A percentile compares a stretch with the other conserved stretches of the same genome.
Conservation (phyloP, 345 rosid species). For the Trapa bicornis region DNA sequence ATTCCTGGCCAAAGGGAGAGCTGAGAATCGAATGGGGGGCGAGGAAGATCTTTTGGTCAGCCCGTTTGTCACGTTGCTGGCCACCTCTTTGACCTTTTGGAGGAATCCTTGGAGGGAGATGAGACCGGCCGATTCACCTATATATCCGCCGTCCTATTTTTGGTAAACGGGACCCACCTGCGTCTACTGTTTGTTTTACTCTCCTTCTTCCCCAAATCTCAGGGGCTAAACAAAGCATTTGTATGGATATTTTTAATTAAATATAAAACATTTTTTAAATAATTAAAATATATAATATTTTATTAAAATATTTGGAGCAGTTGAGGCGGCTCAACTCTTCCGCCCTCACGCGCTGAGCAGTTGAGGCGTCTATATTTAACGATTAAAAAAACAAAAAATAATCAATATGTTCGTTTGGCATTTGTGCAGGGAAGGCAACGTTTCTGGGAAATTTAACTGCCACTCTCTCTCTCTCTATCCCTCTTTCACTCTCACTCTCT, state of each 20-base stretch:
- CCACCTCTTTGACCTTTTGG: background rate
- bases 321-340: too few species aligned
- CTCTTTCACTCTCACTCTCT: background rate
- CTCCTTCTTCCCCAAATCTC: too few species aligned
- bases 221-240: too few species aligned
- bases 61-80: background rate
- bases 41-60: background rate
- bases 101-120: background rate
- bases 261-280: too few species aligned
- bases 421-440: background rate
- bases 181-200: too few species aligned
- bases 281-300: too few species aligned
- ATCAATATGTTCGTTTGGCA: background rate
- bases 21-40: background rate
- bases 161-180: background rate
- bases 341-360: too few species aligned
- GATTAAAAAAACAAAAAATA: too few species aligned
- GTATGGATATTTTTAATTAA: too few species aligned
- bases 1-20: background rate
- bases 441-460: background rate
- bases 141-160: background rate
- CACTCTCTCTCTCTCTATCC: background rate
- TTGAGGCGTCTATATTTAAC: too few species aligned
- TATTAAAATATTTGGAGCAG: too few species aligned
- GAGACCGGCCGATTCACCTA: background rate